Evolutionary conservation across 352 stramenopile species (phyloP).

Genomic region (Lagenidium giganteum): DNA sequence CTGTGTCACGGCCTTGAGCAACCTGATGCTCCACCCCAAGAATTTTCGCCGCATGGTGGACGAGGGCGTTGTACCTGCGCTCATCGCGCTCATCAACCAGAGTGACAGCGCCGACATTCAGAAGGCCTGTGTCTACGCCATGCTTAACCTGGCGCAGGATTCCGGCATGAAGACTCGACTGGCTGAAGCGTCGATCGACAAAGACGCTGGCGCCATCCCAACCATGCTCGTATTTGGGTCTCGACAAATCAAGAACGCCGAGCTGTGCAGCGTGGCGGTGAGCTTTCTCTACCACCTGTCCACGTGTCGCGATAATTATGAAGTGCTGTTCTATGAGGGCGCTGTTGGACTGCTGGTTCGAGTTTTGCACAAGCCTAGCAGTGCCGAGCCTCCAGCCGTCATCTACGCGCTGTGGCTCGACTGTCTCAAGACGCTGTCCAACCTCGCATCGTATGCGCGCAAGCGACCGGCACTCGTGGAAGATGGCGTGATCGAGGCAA

Average conservation of each 20-base stretch:
- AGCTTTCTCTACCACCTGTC: conserved; percentile 60
- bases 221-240: conserved; percentile 47
- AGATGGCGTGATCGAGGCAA: conserved; percentile 40
- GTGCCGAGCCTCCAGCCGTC: conserved; percentile 16
- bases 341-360: conserved; percentile 35
- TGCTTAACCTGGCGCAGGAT: conserved; percentile 52
- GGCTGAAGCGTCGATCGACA: conserved; percentile 29
- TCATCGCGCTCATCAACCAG: conserved; percentile 40
- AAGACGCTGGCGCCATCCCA: conserved; percentile 36
- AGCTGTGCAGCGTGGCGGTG: conserved; percentile 52
- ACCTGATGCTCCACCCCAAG: conserved; percentile 59
- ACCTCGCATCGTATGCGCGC: conserved; percentile 27
- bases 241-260: conserved; percentile 30
- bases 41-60: conserved; percentile 60
- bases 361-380: conserved; percentile 31
- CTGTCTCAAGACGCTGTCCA: conserved; percentile 41
- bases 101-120: conserved; percentile 51
- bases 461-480: conserved; percentile 25
- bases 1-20: conserved; percentile 62
- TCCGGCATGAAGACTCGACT: conserved; percentile 55
- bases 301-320: conserved; percentile 35
- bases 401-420: conserved; percentile 48
- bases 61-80: conserved; percentile 51
- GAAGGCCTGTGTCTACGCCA: conserved; percentile 54
- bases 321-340: conserved; percentile 46